Evolutionary conservation across 2,329 filamentous ascomycete species (phyloP), one percentile per base, ranked within the genome.

Genomic region (Blastomyces gilchristii): DNA sequence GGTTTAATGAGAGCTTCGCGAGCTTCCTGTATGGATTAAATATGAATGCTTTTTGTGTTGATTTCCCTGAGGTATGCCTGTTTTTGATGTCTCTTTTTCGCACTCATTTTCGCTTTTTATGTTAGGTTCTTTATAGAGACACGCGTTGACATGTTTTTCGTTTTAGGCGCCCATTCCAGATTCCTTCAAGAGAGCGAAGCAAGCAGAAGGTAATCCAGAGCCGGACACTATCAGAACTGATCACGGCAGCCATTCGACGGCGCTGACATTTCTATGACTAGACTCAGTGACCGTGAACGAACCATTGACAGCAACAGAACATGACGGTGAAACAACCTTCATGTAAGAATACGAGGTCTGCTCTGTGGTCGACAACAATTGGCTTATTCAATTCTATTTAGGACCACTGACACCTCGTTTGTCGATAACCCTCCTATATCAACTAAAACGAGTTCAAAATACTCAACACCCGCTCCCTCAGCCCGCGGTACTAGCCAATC

Each of bases 21-120:
- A 91, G 88, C 69, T 97, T 99, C 71, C 78, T 99, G 56, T 99
- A 97, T 71, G 94, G 94, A 1, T 76, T 99, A 73, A 97, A 97
- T 73, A 97, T 99, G 92, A 97, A 97, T 75, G 94, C 94, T 0
- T 99, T 97, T 74, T 97, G 93, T 74, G 92, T 97, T 41, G 94
- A 99, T 75, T 99, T 97, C 68, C 90, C 91, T 0, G 94, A 99
- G 85, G 91, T 91, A 77, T 61, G 66, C 39, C 37, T 16, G n/a
- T 47, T 50, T 50, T 45, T 54, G 37, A 4, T 34, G 6, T 37
- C n/a, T 31, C 58, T 28, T 39, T 16, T 18, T 45, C 22, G 7
- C 5, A 53, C 31, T 41, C 9, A 54, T 41, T 43, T 28, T 39
- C n/a, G 12, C 25, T 7, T 11, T 14, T 11, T 43, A 18, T 16